Evolutionary conservation across 1,284 basidiomycete genomes (phyloP), one percentile per base, ranked within the genome.

Genomic region (Phenoliferia sp.): DNA sequence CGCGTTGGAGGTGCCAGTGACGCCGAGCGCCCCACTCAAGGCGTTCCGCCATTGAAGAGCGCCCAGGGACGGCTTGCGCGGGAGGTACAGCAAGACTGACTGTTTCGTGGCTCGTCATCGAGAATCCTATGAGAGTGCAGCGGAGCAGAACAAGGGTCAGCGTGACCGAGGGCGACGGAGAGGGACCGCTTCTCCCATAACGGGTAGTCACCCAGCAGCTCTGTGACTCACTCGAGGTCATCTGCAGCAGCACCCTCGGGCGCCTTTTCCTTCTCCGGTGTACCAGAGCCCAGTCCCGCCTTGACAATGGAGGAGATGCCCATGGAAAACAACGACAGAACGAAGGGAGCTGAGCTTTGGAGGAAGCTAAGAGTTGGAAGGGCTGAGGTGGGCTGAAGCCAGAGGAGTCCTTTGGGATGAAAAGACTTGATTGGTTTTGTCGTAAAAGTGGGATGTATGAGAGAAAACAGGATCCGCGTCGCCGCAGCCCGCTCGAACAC

Each of bases 81-180:
- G n/a, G n/a, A n/a, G n/a, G n/a, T n/a, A n/a, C n/a, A n/a, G n/a
- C 22, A 0, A 10, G 55, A 63, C 62, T 64, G 19, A 73, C 72
- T 77, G 74, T 79, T 81, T 35, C 78, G 78, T 7, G 76, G 76
- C 61, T 80, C 80, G 59, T 81, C 80, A 63, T 81, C 80, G 39
- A 81, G 76, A 62, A 79, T 77, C 62, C 68, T 72, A 48, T 19
- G 22, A 16, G 34, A 16, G 34, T 1, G 32, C 15, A n/a, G 17
- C n/a, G 17, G 16, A 33, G 26, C 29, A 58, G 36, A 26, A 9
- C 26, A 33, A 17, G 33, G 48, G 48, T 31, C 31, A 26, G 7
- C 3, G 9, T 29, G n/a, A 31, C 36, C 31, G 19, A 60, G 52
- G 19, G 59, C 28, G n/a, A 48, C n/a, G n/a, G 22, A 31, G 16